Conservation (phyloP, 306 rosid genomes). For the apple (Malus domestica) region ASM211411v1 NC_041797.1:2271501-2272000, state of each 20-base stretch:
- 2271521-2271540: conserved; percentile 79
- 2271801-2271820: conserved; percentile 84
- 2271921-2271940: conserved; percentile 65
- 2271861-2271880: conserved; percentile 72
- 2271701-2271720: conserved; percentile 4
- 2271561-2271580: conserved; percentile 84
- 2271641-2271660: conserved; percentile 12
- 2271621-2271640: not conserved
- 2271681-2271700: not conserved
- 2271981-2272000: not conserved
- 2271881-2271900: conserved; percentile 72
- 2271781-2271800: conserved; percentile 77
- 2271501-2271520: conserved; percentile 71
- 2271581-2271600: conserved; percentile 78
- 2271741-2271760: conserved; percentile 87
- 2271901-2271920: conserved; percentile 71
- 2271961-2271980: not conserved
- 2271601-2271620: conserved; percentile 54
- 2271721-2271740: conserved; percentile 72
- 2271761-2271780: conserved; percentile 73
- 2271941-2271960: conserved; percentile 12
- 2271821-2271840: conserved; percentile 79
- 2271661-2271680: not conserved
- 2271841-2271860: conserved; percentile 73
- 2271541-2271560: conserved; percentile 64